Base-by-base conservation (phyloP, 495 filamentous ascomycete species). In the Lophiotrema nucula region DNA sequence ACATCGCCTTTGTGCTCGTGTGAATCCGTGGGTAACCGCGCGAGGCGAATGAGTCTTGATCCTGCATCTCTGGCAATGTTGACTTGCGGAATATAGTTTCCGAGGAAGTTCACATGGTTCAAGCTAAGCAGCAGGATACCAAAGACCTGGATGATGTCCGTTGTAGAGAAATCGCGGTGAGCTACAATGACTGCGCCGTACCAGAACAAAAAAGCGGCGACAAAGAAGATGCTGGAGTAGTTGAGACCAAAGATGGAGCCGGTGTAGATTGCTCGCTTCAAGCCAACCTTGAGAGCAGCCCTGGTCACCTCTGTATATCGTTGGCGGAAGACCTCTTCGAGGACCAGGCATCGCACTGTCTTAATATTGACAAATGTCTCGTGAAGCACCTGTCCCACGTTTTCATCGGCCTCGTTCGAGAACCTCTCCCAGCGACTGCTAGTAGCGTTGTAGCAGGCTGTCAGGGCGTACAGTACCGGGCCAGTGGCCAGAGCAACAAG, bases 311-410 rank as follows among this genome's bases (percentile, higher is more conserved):
- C 72, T 6, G 62, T 47, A 65, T 92, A 81, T 64, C 90, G 92
- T 4, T 66, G 63, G n/a, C 78, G 73, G 59, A 97, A 96, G 67
- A 87, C 82, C 0, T 66, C 57, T 72, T 96, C 91, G 0, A 97
- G 72, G 0, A 87, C 90, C 42, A 97, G 70, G 1, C 87, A 82
- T 33, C 88, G 77, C 15, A 97, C 89, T 5, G 90, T 88, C 33
- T 84, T 80, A 67, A 97, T 87, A 67, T 92, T 91, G 33, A 81
- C 73, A 56, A 97, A 89, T 0, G 88, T 88, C 70, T 97, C 92
- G 4, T 77, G 80, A 56, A 92, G 83, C 21, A 92, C 77, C 24
- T 79, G 71, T 23, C 77, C 77, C 0, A 81, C 75, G 2, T 71
- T 53, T 15, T 77, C 76, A 15, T 80, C 79, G 1, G 82, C 83